A percentile compares a stretch with the other conserved stretches of the same genome.
phyloP scores from a whole-genome alignment of 1,284 basidiomycete genomes.

The Grifola frondosa region DNA sequence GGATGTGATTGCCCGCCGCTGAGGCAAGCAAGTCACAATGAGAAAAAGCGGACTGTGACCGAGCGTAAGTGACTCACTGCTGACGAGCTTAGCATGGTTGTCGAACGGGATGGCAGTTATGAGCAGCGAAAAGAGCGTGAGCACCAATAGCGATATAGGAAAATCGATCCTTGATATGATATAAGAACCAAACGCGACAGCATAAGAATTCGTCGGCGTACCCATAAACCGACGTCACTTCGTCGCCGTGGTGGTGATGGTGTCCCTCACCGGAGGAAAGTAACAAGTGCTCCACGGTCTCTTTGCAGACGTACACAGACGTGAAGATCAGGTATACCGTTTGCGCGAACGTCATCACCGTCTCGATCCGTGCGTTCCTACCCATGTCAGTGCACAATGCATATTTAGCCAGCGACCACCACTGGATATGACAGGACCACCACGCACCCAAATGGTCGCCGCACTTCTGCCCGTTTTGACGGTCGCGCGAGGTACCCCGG shows the following conservation, averaged over 20 bases:
- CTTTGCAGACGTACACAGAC: constrained; percentile 91
- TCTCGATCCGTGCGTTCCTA: constrained; percentile 74
- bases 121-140: constrained; percentile 57
- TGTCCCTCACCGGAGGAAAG: constrained; percentile 65
- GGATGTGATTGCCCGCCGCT: constrained; percentile 59
- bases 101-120: constrained; percentile 54
- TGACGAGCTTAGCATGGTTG: constrained; percentile 69
- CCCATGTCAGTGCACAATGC: neutral
- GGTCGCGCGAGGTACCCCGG: constrained; percentile 38
- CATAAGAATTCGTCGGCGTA: constrained; percentile 22
- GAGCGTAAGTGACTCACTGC: constrained; percentile 50
- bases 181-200: constrained; percentile 1
- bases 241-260: constrained; percentile 58
- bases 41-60: too few relatives aligned
- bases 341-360: constrained; percentile 84
- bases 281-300: constrained; percentile 83
- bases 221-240: constrained; percentile 42
- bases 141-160: constrained; percentile 59
- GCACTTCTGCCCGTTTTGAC: constrained; percentile 29
- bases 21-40: neutral
- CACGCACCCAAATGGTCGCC: constrained; percentile 73
- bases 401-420: neutral
- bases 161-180: constrained; percentile 58
- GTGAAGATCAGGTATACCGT: constrained; percentile 89
- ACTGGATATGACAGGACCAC: neutral